A percentile compares a stretch with the other conserved stretches of the same genome.
Conservation (phyloP, 2,329 filamentous ascomycete genomes). For the Pseudogymnoascus pannorum region DNA sequence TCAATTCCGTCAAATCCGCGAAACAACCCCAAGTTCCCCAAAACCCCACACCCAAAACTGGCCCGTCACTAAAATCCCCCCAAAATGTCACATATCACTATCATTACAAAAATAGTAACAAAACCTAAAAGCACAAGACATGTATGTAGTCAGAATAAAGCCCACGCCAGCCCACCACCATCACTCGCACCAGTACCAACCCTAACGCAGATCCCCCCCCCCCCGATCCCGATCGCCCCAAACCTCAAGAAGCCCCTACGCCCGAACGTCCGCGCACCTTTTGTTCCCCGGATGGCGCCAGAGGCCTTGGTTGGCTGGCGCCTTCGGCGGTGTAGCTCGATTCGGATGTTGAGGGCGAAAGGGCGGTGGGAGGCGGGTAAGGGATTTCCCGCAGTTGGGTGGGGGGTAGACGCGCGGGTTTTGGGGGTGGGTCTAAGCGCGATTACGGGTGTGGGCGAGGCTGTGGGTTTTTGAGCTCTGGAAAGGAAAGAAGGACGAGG, state of each 20-base stretch:
- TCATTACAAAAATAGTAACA: neutral
- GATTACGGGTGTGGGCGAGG: too few relatives aligned
- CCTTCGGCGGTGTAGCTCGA: neutral
- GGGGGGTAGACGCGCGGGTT: neutral
- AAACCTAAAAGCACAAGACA: too few relatives aligned
- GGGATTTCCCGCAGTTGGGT: neutral
- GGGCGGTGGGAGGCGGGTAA: neutral
- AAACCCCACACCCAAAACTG: neutral
- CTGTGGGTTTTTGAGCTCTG: neutral
- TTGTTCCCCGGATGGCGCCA: too few relatives aligned
- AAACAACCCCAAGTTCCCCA: neutral
- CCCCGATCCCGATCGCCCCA: neutral
- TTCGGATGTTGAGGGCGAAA: neutral
- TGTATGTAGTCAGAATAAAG: constrained; percentile 1
- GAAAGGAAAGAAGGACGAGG: neutral
- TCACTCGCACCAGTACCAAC: too few relatives aligned
- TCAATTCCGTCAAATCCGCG: neutral
- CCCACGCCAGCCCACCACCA: neutral
- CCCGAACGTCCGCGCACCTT: too few relatives aligned
- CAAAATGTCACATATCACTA: too few relatives aligned
- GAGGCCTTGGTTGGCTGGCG: neutral
- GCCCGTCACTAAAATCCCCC: neutral
- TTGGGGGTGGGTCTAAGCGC: neutral
- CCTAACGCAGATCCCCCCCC: too few relatives aligned
- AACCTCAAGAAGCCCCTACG: neutral